Percentiles rank a stretch among this genome's conserved stretches.
Conservation (phyloP, 2,329 filamentous ascomycete species). For the Fusarium subglutinans region DNA sequence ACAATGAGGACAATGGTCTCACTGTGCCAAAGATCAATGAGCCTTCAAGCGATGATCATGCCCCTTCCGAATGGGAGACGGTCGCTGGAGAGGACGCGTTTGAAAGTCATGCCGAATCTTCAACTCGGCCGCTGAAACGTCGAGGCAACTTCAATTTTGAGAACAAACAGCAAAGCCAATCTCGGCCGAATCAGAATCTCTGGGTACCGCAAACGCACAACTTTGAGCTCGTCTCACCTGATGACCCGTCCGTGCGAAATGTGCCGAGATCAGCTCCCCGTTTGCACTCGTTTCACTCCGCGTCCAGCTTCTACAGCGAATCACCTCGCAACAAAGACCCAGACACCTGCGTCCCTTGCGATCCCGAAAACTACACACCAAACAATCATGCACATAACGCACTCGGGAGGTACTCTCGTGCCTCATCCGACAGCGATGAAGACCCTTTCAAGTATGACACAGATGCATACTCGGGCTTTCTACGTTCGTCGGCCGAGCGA, state of each 20-base stretch:
- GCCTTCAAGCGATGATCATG: constrained; percentile 27
- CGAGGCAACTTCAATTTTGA: constrained; percentile 29
- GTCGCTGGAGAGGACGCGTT: constrained; percentile 42
- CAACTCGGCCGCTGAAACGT: constrained; percentile 8
- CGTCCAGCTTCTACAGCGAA: constrained; percentile 42
- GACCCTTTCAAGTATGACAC: constrained; percentile 60
- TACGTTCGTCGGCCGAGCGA: constrained; percentile 52
- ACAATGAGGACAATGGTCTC: neutral
- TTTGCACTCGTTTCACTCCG: constrained; percentile 41
- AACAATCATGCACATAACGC: constrained; percentile 7
- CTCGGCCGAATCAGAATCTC: neutral
- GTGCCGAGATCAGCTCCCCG: constrained; percentile 15
- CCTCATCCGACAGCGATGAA: constrained; percentile 49
- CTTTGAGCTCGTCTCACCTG: constrained; percentile 22
- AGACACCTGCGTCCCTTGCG: neutral
- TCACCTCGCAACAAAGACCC: constrained; percentile 3
- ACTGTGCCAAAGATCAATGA: neutral
- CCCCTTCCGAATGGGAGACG: constrained; percentile 46
- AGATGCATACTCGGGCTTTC: constrained; percentile 49
- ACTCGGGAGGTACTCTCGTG: constrained; percentile 36
- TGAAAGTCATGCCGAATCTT: constrained; percentile 9
- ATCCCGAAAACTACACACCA: neutral
- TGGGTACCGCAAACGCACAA: constrained; percentile 9
- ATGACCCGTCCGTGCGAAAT: constrained; percentile 14
- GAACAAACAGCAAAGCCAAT: constrained; percentile 13